Evolutionary conservation across 768 basidiomycete species (phyloP), one percentile per base, ranked within the genome.

Genomic region (Agrocybe pediades): DNA sequence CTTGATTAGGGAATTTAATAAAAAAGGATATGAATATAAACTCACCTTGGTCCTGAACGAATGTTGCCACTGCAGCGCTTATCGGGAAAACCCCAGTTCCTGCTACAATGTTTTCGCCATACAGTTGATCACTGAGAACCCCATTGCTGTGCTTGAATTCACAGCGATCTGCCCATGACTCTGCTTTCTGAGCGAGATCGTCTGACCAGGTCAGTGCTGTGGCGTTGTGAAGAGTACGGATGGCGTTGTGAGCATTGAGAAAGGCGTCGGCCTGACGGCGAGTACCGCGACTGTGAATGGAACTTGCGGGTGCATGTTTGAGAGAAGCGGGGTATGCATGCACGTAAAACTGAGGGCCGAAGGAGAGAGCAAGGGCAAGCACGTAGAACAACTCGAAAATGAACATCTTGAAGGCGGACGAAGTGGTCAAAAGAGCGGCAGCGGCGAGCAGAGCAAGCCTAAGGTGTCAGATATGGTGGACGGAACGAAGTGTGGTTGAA

Each of bases 91-190:
- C 46, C 19, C 80, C 80, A 2, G 81, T 80, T 23, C 76, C 84
- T 41, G 80, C 80, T 40, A 76, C 78, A 26, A 86, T 71, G 62
- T 81, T 83, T 63, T 86, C 81, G 39, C 82, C 81, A 57, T 82
- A 83, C 4, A 71, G 70, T 9, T 63, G 65, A 47, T 65, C 60
- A 43, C 71, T 71, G 47, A 84, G 71, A 3, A 65, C 55, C 13
- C 81, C 80, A 30, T 73, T 70, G 3, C 81, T 77, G 60, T 80
- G 75, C 54, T 71, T 56, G 54, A 85, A 78, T 33, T 68, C 62
- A 63, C 84, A 87, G 1, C 56, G 63, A 51, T 75, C 71, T 7
- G 79, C 82, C 84, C 82, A 86, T 39, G 55, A 9, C 52, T 71
- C 73, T 6, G 85, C 86, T 39, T 68, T 72, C 20, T 58, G 59